phyloP scores from a whole-genome alignment of 2,329 filamentous ascomycete species.

The Diaporthe aspalathi region DNA sequence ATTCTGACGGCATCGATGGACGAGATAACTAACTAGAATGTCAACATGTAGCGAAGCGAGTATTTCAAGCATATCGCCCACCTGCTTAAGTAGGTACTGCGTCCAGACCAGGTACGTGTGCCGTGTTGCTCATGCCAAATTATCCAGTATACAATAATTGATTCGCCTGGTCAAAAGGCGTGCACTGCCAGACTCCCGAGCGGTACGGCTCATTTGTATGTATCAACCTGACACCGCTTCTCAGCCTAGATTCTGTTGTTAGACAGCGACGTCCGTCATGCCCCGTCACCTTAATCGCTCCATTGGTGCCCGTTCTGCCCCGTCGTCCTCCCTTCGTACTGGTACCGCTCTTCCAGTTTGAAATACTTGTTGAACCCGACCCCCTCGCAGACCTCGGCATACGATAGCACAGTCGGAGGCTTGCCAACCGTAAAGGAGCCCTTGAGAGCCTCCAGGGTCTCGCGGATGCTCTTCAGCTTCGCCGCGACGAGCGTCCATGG shows the following conservation, averaged over 20 bases:
- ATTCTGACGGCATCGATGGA: background rate
- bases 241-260: no score
- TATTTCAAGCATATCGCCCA: no score
- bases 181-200: no score
- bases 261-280: no score
- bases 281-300: background rate
- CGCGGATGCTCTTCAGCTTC: background rate
- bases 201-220: no score
- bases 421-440: background rate
- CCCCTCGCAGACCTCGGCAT: slow-evolving; percentile 5
- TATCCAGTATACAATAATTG: no score
- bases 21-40: background rate
- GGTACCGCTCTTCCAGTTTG: background rate
- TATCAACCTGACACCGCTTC: no score
- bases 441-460: background rate
- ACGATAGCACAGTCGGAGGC: background rate
- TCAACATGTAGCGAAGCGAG: background rate
- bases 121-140: no score
- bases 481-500: slow-evolving; percentile 1
- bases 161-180: no score
- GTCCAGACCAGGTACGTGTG: no score
- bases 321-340: background rate
- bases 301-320: background rate
- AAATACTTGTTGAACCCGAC: background rate
- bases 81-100: no score